phyloP scores from a whole-genome alignment of 177 flowering plant genomes.

The Telopea speciosissima region DNA sequence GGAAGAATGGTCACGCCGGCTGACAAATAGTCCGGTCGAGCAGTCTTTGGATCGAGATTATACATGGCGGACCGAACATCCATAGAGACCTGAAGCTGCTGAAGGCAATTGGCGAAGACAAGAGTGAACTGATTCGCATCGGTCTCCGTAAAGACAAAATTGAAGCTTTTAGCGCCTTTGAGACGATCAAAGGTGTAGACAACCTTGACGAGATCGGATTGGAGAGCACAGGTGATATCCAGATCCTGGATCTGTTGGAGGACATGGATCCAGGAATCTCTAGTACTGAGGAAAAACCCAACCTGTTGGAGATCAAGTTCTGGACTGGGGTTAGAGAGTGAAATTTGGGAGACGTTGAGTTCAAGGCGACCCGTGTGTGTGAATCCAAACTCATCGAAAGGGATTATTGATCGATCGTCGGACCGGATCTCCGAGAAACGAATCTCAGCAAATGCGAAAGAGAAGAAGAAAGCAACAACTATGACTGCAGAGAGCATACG shows the following conservation, averaged over 20 bases:
- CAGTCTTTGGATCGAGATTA: slow-evolving; percentile 40
- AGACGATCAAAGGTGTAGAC: slow-evolving; percentile 28
- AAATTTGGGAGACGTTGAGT: slow-evolving; percentile 35
- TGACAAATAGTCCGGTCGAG: slow-evolving; percentile 54
- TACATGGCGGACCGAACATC: slow-evolving; percentile 36
- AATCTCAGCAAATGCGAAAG: slow-evolving; percentile 33
- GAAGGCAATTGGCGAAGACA: slow-evolving; percentile 71
- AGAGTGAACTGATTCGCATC: slow-evolving; percentile 67
- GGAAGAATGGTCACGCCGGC: slow-evolving; percentile 70
- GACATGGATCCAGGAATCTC: slow-evolving; percentile 38
- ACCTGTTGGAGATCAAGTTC: slow-evolving; percentile 21
- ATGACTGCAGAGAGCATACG: slow-evolving; percentile 7
- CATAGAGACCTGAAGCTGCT: slow-evolving; percentile 31
- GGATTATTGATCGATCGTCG: slow-evolving; percentile 39
- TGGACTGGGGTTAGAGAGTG: slow-evolving; percentile 24
- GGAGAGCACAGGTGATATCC: slow-evolving; percentile 32
- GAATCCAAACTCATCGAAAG: slow-evolving; percentile 57
- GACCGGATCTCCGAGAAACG: slow-evolving; percentile 37
- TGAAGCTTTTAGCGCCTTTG: slow-evolving; percentile 36
- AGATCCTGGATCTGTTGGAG: slow-evolving; percentile 30
- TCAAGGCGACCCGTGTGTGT: slow-evolving; percentile 42
- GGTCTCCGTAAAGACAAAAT: slow-evolving; percentile 20
- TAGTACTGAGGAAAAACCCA: slow-evolving; percentile 37
- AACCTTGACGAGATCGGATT: slow-evolving; percentile 19
- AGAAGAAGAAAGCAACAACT: slow-evolving; percentile 11